phyloP scores from a whole-genome alignment of 1,139 yeast species.

The Meyerozyma carpophila region DNA sequence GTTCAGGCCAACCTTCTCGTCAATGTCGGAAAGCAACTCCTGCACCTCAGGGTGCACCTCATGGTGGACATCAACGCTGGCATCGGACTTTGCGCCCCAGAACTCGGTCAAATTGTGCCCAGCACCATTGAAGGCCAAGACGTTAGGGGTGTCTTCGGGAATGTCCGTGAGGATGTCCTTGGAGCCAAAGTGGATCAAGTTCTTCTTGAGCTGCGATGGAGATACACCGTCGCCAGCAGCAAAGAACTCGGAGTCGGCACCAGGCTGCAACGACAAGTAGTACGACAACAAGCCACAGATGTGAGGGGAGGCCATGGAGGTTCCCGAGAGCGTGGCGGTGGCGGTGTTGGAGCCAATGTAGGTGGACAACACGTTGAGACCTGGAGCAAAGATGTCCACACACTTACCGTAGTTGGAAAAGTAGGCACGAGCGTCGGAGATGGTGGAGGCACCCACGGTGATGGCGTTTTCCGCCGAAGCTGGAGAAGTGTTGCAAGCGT shows the following conservation, averaged over 20 bases:
- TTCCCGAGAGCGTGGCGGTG: slow-evolving; percentile 91
- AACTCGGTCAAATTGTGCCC: slow-evolving; percentile 72
- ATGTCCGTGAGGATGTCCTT: slow-evolving; percentile 61
- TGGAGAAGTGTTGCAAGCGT: slow-evolving; percentile 81
- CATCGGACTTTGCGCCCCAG: slow-evolving; percentile 41
- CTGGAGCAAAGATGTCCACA: slow-evolving; percentile 85
- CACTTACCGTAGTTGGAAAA: slow-evolving; percentile 81
- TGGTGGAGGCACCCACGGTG: slow-evolving; percentile 80
- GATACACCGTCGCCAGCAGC: slow-evolving; percentile 58
- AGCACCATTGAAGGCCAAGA: slow-evolving; percentile 89
- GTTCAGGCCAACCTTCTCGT: neutral
- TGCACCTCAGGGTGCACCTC: neutral
- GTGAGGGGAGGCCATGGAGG: slow-evolving; percentile 99
- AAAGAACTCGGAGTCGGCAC: slow-evolving; percentile 64
- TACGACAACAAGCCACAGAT: slow-evolving; percentile 87
- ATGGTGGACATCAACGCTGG: slow-evolving; percentile 2
- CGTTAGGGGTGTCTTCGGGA: slow-evolving; percentile 81
- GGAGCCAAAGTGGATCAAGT: slow-evolving; percentile 76
- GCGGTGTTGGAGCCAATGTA: slow-evolving; percentile 83
- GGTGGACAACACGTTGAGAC: slow-evolving; percentile 73
- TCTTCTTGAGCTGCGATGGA: slow-evolving; percentile 86
- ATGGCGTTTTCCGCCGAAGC: slow-evolving; percentile 72
- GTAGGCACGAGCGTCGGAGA: slow-evolving; percentile 70
- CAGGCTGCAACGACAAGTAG: slow-evolving; percentile 89
- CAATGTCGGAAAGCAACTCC: neutral